Evolutionary conservation across 345 rosid species (phyloP).

Genomic region (Eucalyptus dawsonii): DNA sequence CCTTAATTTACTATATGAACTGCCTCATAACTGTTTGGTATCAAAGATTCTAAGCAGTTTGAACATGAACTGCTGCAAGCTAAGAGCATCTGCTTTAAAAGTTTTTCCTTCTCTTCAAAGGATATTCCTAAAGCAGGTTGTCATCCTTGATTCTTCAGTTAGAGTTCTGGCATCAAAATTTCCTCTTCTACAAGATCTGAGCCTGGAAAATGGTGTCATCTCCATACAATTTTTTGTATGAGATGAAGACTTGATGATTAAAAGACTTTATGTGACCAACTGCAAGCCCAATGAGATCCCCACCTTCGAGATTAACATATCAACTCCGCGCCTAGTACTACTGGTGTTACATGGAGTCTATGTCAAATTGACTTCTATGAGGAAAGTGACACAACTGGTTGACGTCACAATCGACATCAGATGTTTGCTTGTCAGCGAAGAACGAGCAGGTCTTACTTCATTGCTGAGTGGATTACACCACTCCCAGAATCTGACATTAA

Average conservation of each 20-base stretch:
- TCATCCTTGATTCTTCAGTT: background rate
- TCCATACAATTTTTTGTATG: background rate
- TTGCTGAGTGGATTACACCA: background rate
- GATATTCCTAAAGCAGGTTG: background rate
- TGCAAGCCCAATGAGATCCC: background rate
- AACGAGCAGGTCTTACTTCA: background rate
- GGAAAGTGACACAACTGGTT: background rate
- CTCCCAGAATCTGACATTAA: background rate
- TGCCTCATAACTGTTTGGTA: background rate
- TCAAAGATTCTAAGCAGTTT: background rate
- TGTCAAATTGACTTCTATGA: background rate
- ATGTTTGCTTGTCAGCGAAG: background rate
- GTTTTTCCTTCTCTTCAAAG: slow-evolving; percentile 1
- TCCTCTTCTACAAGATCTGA: background rate
- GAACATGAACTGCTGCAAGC: background rate
- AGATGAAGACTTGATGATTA: background rate
- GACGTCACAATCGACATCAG: background rate
- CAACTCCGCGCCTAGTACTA: background rate
- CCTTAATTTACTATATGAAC: background rate
- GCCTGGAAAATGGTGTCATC: background rate
- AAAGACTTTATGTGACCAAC: background rate
- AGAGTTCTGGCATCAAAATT: background rate
- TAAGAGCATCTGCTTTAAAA: background rate
- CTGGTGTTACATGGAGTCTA: background rate
- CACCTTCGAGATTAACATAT: background rate